Base-by-base conservation (phyloP, 345 rosid species). In the Ailanthus altissimus region DNA sequence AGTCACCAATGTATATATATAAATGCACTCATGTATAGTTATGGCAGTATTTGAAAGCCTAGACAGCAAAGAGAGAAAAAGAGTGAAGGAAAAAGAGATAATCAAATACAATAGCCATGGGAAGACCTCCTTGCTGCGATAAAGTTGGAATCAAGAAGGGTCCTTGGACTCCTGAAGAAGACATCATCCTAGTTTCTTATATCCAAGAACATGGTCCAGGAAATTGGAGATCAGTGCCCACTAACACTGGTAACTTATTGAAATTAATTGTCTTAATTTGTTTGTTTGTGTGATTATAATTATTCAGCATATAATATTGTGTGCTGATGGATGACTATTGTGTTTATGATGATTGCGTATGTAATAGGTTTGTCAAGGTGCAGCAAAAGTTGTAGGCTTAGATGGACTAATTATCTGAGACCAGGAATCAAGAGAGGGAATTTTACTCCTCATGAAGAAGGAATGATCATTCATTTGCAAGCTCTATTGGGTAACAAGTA, bases 401-500 rank as follows among this genome's bases (percentile, higher is more conserved):
- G 99, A 81, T 96, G 99, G 99, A 96, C 99, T n/a, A 96, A 96
- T 85, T 96, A 96, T 84, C 87, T 96, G 8, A 86, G 98, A 72
- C 99, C 99, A n/a, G 99, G 99, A 68, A 93, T 96, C 74, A 96
- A 93, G 86, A 80, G 99, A 28, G 99, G 99, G 42, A 93, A 96
- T 82, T 96, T 96, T 83, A 96, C 99, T 69, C 72, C 97, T 73
- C 98, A 96, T 83, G 99, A 96, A 78, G 98, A 96, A 88, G 97
- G 97, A 60, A 96, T 96, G 94, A 96, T 96, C 67, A 86, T 93
- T 85, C 99, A 96, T 81, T 83, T 96, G 84, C 99, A 96, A 87
- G 98, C 98, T 79, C 86, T 96, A 86, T 74, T 96, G 95, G 99
- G 99, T 88, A 96, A 96, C 98, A 96, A 92, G 99, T 96, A 93